Evolutionary conservation across 305 asterid genomes (phyloP).

Genomic region (Solanum hybrid): DNA sequence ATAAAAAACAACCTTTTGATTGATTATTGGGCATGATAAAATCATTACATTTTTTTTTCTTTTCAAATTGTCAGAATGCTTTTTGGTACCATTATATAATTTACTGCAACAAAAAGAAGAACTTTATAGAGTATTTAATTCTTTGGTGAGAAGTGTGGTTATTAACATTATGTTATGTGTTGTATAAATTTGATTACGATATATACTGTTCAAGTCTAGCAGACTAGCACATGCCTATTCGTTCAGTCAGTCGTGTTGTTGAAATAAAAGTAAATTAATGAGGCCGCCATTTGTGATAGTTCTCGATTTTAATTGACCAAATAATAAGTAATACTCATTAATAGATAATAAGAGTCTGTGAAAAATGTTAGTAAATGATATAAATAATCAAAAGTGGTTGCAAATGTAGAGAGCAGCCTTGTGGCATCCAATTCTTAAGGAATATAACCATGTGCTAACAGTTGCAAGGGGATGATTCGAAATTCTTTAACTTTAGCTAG

Average conservation of each 20-base stretch:
- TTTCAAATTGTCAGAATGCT: not conserved
- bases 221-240: not conserved
- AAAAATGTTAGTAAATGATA: not conserved
- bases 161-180: not conserved
- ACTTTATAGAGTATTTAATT: not conserved
- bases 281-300: not conserved
- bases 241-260: not conserved
- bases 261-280: not conserved
- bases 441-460: not conserved
- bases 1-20: not conserved
- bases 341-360: not conserved
- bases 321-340: not conserved
- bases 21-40: not conserved
- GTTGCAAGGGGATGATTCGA: not conserved
- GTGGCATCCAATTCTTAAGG: not conserved
- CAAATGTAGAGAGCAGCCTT: not conserved
- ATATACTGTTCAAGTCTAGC: not conserved
- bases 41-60: not conserved
- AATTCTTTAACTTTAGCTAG: too few species aligned
- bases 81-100: not conserved
- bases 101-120: not conserved
- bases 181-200: not conserved
- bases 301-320: not conserved
- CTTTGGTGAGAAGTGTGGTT: not conserved
- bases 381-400: not conserved